Evolutionary conservation across 169 alveolate species (phyloP).

Genomic region (Eimeria brunetti): DNA sequence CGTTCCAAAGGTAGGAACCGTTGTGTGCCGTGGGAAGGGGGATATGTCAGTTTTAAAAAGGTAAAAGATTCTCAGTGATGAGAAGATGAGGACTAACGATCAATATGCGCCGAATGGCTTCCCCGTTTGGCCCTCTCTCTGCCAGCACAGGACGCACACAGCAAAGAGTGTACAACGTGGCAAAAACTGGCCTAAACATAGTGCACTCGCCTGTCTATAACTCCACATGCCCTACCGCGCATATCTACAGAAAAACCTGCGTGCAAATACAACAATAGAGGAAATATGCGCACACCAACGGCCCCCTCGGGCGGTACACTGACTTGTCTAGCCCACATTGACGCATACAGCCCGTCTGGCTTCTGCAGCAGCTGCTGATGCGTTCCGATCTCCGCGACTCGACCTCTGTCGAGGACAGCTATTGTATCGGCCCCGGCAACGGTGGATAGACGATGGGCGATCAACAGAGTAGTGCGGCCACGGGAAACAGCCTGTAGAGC

Average conservation of each 20-base stretch:
- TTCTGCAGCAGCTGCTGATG: slow-evolving; percentile 79
- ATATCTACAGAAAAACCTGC: neutral
- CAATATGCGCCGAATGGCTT: neutral
- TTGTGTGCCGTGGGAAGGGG: neutral
- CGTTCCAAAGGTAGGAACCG: too few relatives aligned
- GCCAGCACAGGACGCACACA: slow-evolving; percentile 3
- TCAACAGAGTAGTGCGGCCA: slow-evolving; percentile 91
- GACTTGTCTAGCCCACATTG: slow-evolving; percentile 73
- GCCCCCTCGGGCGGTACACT: neutral
- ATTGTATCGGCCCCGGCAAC: slow-evolving; percentile 86
- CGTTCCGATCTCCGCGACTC: slow-evolving; percentile 83
- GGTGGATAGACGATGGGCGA: slow-evolving; percentile 95
- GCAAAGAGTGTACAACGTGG: neutral
- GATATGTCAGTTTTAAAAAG: neutral
- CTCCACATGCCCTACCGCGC: neutral
- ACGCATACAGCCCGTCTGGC: slow-evolving; percentile 54
- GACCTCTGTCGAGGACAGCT: slow-evolving; percentile 82
- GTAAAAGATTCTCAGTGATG: neutral
- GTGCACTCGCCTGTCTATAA: neutral
- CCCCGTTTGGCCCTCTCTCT: slow-evolving; percentile 43
- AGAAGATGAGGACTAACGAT: neutral
- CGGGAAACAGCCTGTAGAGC: slow-evolving; percentile 82
- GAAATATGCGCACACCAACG: neutral
- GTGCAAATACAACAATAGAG: neutral
- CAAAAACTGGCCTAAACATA: neutral